A percentile compares a stretch with the other conserved stretches of the same genome.
These are phyloP conservation scores for Bolboschoenus planiculmis DNA, from an alignment of 176 grass and related monocot genomes.

Conservation along the genomic window DNA sequence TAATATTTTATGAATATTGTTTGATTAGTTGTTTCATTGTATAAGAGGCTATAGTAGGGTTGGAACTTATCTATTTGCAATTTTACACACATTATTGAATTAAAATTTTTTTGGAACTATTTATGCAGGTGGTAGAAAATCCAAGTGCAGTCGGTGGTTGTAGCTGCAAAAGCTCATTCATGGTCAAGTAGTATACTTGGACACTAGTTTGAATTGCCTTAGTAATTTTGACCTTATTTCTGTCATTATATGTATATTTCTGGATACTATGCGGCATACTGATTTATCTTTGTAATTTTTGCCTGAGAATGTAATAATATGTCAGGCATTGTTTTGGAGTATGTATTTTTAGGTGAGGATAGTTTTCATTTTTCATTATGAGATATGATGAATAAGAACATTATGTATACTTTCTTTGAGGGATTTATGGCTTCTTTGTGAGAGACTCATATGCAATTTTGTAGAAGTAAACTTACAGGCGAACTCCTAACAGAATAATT, in stretches of 20 bases:
- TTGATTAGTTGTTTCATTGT: not conserved
- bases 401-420: no score
- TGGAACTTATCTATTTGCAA: not conserved
- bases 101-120: not conserved
- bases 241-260: constrained; percentile 9
- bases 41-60: not conserved
- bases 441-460: not conserved
- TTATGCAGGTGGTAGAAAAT: constrained; percentile 37
- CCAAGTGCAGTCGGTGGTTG: constrained; percentile 41
- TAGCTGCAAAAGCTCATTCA: constrained; percentile 51
- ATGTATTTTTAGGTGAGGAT: not conserved
- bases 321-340: not conserved
- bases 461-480: not conserved
- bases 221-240: not conserved
- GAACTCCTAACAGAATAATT: not conserved
- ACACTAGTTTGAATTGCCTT: not conserved
- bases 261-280: not conserved
- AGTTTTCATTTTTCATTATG: not conserved
- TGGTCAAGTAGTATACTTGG: constrained; percentile 32
- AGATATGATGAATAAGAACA: not conserved
- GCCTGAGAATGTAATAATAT: constrained; percentile 22
- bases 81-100: not conserved
- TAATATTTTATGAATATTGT: not conserved
- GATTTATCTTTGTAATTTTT: constrained; percentile 15
- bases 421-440: no score